Evolutionary conservation across 2,329 filamentous ascomycete species (phyloP).

Genomic region (Colletotrichum karsti): DNA sequence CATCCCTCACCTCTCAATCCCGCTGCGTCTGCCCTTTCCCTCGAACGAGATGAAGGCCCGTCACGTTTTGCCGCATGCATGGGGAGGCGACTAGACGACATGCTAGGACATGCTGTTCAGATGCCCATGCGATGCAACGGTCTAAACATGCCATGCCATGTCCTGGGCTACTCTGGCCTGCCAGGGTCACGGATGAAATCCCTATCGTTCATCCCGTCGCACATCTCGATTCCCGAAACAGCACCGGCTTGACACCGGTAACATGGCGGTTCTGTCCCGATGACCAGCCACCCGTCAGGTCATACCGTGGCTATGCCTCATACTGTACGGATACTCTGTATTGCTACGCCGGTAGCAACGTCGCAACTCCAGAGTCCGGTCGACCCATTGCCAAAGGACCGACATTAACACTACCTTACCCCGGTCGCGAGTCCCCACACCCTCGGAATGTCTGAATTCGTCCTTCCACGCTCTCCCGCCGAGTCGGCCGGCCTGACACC

Average conservation of each 20-base stretch:
- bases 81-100: not conserved
- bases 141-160: not conserved
- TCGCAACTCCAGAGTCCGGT: not conserved
- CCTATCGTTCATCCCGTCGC: slow-evolving; percentile 4
- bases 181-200: slow-evolving; percentile 6
- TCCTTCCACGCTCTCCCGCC: slow-evolving; percentile 14
- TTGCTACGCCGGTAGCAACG: not conserved
- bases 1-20: slow-evolving; percentile 5
- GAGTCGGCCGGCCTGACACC: slow-evolving; percentile 18
- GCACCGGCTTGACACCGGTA: not conserved
- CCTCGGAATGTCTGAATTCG: slow-evolving; percentile 13
- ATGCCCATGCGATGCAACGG: slow-evolving; percentile 11
- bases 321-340: not conserved
- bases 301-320: not conserved
- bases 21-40: slow-evolving; percentile 13
- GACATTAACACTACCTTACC: not conserved
- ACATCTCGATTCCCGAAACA: slow-evolving; percentile 9
- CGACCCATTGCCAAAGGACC: slow-evolving; percentile 3
- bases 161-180: not conserved
- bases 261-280: not conserved
- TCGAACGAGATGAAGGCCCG: slow-evolving; percentile 14
- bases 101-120: not conserved
- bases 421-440: slow-evolving; percentile 9
- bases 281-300: not conserved
- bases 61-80: slow-evolving; percentile 7